phyloP scores from a whole-genome alignment of 2,329 filamentous ascomycete genomes.

The Colletotrichum echinochloae region DNA sequence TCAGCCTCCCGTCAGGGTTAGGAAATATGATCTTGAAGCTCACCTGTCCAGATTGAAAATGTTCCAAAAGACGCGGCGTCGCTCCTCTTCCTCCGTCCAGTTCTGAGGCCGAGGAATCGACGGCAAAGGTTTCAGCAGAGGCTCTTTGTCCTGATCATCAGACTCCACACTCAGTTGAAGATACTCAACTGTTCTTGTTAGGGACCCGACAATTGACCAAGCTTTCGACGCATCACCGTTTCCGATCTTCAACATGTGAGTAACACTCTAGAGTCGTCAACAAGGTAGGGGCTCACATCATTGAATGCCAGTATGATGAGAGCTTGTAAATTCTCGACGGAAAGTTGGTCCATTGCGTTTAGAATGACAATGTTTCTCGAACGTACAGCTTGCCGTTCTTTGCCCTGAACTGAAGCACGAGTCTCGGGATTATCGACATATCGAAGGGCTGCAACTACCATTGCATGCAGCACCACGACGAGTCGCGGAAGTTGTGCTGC shows the following conservation, averaged over 20 bases:
- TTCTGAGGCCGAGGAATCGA: constrained; percentile 46
- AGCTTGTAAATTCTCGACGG: constrained; percentile 53
- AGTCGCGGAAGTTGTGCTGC: constrained; percentile 45
- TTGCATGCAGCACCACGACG: constrained; percentile 52
- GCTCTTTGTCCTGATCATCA: constrained; percentile 36
- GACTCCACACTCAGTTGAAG: constrained; percentile 41
- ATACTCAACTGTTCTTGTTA: constrained; percentile 42
- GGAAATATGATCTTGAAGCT: not conserved
- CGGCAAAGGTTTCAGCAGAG: constrained; percentile 45
- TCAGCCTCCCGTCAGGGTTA: rapidly evolving
- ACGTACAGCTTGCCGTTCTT: constrained; percentile 32
- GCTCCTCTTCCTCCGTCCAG: constrained; percentile 50
- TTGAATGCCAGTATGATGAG: constrained; percentile 54
- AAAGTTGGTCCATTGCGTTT: constrained; percentile 49
- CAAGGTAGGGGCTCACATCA: constrained; percentile 45
- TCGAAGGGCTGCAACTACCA: constrained; percentile 47
- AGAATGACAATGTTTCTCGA: constrained; percentile 47
- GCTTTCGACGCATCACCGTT: constrained; percentile 42
- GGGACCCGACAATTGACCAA: constrained; percentile 41
- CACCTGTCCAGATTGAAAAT: constrained; percentile 50
- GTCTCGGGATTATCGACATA: constrained; percentile 45
- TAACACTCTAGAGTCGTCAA: not conserved
- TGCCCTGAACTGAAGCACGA: constrained; percentile 41
- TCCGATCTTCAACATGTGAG: constrained; percentile 38
- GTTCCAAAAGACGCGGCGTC: constrained; percentile 50